phyloP scores from a whole-genome alignment of 31 red algal genomes.

The Porphyra umbilicalis region DNA sequence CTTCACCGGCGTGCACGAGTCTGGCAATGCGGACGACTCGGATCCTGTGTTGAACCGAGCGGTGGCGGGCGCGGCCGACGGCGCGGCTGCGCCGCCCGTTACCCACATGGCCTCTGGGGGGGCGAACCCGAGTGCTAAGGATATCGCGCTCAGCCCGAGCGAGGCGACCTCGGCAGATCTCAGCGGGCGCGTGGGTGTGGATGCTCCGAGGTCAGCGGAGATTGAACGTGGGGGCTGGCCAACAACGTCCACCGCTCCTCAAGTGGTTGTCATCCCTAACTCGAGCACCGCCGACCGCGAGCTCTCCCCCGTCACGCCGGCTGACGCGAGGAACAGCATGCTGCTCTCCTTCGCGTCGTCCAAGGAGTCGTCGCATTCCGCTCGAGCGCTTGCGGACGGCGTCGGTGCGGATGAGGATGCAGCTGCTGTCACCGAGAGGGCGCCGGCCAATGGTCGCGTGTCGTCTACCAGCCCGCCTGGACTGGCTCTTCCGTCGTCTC shows the following conservation, averaged over 20 bases:
- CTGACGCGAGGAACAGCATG: neutral
- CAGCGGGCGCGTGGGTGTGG: neutral
- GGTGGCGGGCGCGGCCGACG: neutral
- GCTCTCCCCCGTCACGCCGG: neutral
- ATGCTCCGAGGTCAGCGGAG: neutral
- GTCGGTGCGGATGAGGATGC: neutral
- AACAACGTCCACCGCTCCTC: neutral
- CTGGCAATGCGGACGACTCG: neutral
- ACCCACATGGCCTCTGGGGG: no score
- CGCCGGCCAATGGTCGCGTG: neutral
- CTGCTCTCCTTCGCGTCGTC: neutral
- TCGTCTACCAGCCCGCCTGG: neutral
- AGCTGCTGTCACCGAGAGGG: neutral
- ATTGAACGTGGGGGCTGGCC: neutral
- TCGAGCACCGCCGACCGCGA: neutral
- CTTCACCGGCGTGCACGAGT: neutral
- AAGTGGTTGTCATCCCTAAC: neutral
- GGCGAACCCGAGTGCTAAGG: no score
- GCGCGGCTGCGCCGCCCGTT: neutral
- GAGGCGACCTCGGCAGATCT: neutral
- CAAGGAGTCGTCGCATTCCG: neutral
- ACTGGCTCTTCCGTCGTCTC: neutral
- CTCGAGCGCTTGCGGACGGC: neutral
- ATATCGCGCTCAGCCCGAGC: no score
- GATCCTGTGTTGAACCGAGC: neutral